phyloP scores from a whole-genome alignment of 768 basidiomycete species.

The Galerina sulciceps region DNA sequence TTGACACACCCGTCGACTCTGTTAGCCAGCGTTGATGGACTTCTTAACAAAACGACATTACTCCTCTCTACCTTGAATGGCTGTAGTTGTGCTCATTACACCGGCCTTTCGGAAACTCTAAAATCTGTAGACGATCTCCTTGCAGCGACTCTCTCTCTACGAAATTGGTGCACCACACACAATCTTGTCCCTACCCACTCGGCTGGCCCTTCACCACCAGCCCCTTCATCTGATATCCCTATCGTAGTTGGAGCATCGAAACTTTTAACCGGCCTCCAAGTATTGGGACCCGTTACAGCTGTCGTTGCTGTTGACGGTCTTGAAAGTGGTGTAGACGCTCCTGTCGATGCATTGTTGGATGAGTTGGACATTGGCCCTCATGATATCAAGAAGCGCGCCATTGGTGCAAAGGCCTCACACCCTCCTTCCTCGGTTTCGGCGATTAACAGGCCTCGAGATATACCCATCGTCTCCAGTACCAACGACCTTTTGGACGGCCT shows the following conservation, averaged over 20 bases:
- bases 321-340: conserved; percentile 1
- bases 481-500: conserved; percentile 24
- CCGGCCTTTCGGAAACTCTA: conserved; percentile 21
- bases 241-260: conserved; percentile 20
- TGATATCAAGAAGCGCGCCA: conserved; percentile 3
- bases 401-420: not conserved
- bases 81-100: conserved; percentile 23
- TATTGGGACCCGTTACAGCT: conserved; percentile 14
- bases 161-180: conserved; percentile 12
- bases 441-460: not conserved
- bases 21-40: conserved; percentile 18
- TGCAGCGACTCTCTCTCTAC: conserved; percentile 6
- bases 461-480: conserved; percentile 27
- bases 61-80: conserved; percentile 18
- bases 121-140: conserved; percentile 21
- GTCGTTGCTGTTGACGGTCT: conserved; percentile 16
- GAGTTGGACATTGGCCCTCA: conserved; percentile 15
- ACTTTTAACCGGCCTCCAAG: conserved; percentile 13
- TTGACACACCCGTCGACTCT: conserved; percentile 20
- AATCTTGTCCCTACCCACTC: not conserved
- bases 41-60: conserved; percentile 24
- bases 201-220: not conserved
- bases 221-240: not conserved
- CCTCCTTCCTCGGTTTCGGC: not conserved
- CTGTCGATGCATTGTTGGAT: conserved; percentile 14